Base-by-base conservation (phyloP, 2,329 filamentous ascomycete species). In the Emmonsiellopsis sp. region DNA sequence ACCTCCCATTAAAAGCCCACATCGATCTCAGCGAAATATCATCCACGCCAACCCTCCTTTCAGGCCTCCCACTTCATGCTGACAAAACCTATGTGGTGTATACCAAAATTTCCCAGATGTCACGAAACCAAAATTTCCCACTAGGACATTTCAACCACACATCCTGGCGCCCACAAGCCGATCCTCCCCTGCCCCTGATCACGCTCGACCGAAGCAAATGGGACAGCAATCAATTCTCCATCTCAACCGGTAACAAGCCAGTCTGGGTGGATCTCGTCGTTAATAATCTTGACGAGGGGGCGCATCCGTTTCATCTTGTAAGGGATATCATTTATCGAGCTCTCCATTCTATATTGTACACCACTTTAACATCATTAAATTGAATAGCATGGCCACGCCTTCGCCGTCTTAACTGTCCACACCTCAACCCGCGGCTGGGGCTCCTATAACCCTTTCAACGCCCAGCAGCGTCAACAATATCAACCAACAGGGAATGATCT, bases 251-350 rank as follows among this genome's bases (percentile, higher is more conserved):
- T 6, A 55, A 57, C 32, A 54, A 61, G 3, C 57, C 62, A 5
- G 50, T 48, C 31, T 79, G 76, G 75, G 63, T 77, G 1, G 75
- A 78, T 56, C 58, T 78, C 1, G 66, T 77, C 2, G 63, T 78
- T 47, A 79, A 79, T 57, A 79, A 79, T 52, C 63, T 77, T 13
- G 76, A 79, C 53, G 75, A 78, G 41, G 73, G 72, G 6, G 64
- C 68, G 0, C 76, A 79, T 58, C 76, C 76, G 0, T 78, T 78
- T 54, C 76, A 79, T 58, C 55, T 79, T 42, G 73, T 75, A 62
- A 53, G 63, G 56, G 41, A 43, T 15, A 7, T 38, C 38, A 20
- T 4, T 44, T 16, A 11, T 9, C 48, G 9, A 31, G 5, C 34
- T 16, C 20, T 32, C 35, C n/a, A 37, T 20, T 4, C 34, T 46